These are phyloP conservation scores for Eucommia ulmoides DNA, from an alignment of 257 asterid species.

Conservation along the genomic window DNA sequence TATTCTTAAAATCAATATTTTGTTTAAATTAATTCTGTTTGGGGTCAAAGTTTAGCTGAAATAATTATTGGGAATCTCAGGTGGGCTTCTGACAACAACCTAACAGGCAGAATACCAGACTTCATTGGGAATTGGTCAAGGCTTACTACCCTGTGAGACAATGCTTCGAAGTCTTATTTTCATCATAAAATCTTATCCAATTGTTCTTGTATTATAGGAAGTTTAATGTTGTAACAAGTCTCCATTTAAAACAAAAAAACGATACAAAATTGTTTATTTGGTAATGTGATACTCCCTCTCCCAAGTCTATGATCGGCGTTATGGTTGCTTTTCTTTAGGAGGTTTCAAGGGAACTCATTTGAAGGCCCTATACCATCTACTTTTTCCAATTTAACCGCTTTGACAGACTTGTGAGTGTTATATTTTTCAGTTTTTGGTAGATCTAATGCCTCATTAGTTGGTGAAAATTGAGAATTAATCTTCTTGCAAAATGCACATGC, in stretches of 20 bases:
- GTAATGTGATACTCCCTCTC: too few relatives aligned
- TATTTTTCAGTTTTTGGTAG: not conserved
- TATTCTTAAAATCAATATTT: not conserved
- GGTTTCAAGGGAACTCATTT: slow-evolving; percentile 73
- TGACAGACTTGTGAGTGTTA: slow-evolving; percentile 51
- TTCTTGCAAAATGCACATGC: slow-evolving; percentile 7
- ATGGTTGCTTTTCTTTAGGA: slow-evolving; percentile 43
- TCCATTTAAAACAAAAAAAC: too few relatives aligned
- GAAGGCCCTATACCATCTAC: slow-evolving; percentile 64
- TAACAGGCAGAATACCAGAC: slow-evolving; percentile 62
- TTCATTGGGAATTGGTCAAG: slow-evolving; percentile 60
- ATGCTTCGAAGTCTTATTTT: slow-evolving; percentile 1
- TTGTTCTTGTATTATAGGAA: too few relatives aligned
- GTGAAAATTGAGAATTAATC: too few relatives aligned
- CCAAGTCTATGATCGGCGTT: too few relatives aligned
- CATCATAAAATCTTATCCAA: too few relatives aligned
- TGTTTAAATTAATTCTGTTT: not conserved
- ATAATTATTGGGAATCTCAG: slow-evolving; percentile 24
- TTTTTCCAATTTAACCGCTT: slow-evolving; percentile 46
- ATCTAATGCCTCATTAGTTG: too few relatives aligned
- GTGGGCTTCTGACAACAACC: slow-evolving; percentile 49
- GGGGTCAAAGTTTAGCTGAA: slow-evolving; percentile 9
- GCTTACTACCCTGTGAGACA: slow-evolving; percentile 44
- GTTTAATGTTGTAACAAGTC: too few relatives aligned
- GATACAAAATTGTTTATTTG: too few relatives aligned